Evolutionary conservation across 805 yeast species (phyloP).

Genomic region (Candida railenensis): DNA sequence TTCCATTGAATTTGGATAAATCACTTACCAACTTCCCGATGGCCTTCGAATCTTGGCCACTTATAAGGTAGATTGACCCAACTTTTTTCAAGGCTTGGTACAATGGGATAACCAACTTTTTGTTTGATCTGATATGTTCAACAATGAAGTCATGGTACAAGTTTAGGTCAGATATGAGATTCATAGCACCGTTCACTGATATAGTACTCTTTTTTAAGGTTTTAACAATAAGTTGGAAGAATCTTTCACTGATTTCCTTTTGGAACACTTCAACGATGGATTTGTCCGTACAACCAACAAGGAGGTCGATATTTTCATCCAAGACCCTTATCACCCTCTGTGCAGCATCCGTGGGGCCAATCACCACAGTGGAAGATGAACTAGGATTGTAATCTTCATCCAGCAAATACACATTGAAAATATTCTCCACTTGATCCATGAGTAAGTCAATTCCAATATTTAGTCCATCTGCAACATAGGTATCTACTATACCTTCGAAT

Average conservation of each 20-base stretch:
- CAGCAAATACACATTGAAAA: constrained; percentile 52
- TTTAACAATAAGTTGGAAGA: constrained; percentile 74
- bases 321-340: constrained; percentile 58
- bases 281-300: constrained; percentile 83
- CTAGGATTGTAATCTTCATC: constrained; percentile 64
- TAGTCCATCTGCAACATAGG: constrained; percentile 87
- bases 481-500: constrained; percentile 80
- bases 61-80: constrained; percentile 78
- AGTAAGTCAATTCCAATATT: constrained; percentile 90
- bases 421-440: constrained; percentile 73
- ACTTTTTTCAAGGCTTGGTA: constrained; percentile 79
- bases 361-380: constrained; percentile 15
- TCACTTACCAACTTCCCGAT: constrained; percentile 83
- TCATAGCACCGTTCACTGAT: constrained; percentile 80
- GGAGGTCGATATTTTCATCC: constrained; percentile 66
- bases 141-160: constrained; percentile 69
- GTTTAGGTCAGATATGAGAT: constrained; percentile 79
- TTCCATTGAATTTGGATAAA: constrained; percentile 80
- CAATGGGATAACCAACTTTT: constrained; percentile 69
- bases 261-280: constrained; percentile 88
- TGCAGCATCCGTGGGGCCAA: constrained; percentile 62
- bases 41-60: constrained; percentile 72
- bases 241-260: constrained; percentile 88
- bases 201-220: constrained; percentile 69
- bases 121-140: constrained; percentile 48